phyloP scores from a whole-genome alignment of 176 grass and related monocot species.

The Musa troglodytarum region DNA sequence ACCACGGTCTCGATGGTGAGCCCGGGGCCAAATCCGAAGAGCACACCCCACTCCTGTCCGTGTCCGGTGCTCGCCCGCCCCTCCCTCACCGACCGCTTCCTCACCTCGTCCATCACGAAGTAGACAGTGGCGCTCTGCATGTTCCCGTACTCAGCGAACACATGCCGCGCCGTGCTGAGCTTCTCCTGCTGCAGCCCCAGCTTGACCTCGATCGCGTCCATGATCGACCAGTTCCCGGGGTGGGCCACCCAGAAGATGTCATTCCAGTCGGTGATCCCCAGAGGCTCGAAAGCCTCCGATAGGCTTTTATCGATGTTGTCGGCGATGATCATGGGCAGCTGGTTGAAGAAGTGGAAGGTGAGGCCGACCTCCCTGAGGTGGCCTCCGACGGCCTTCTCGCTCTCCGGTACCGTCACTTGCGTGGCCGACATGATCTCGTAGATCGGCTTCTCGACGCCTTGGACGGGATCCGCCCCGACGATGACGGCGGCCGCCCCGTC shows the following conservation, averaged over 20 bases:
- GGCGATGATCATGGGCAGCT: constrained; percentile 1
- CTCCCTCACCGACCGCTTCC: neutral
- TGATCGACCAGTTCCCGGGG: constrained; percentile 2
- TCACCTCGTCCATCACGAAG: constrained; percentile 2
- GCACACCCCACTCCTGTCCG: neutral
- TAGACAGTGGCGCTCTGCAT: constrained; percentile 12
- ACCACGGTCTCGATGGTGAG: constrained; percentile 7
- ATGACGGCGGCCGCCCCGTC: constrained; percentile 1
- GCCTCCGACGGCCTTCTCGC: neutral
- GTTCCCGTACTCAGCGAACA: constrained; percentile 7
- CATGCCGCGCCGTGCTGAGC: neutral
- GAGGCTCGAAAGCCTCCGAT: neutral
- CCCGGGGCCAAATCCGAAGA: constrained; percentile 7
- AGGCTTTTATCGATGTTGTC: neutral
- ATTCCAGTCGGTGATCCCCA: neutral
- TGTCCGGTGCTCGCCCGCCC: neutral
- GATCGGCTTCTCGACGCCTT: constrained; percentile 3
- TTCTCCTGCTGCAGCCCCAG: neutral
- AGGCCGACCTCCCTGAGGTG: constrained; percentile 1
- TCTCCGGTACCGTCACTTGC: constrained; percentile 3
- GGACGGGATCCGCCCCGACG: constrained; percentile 5
- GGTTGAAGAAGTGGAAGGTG: constrained; percentile 11
- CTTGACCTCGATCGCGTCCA: constrained; percentile 4
- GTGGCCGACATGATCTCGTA: neutral
- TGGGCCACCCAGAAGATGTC: constrained; percentile 9